Evolutionary conservation across 345 rosid species (phyloP).

Genomic region (Salix viminalis): DNA sequence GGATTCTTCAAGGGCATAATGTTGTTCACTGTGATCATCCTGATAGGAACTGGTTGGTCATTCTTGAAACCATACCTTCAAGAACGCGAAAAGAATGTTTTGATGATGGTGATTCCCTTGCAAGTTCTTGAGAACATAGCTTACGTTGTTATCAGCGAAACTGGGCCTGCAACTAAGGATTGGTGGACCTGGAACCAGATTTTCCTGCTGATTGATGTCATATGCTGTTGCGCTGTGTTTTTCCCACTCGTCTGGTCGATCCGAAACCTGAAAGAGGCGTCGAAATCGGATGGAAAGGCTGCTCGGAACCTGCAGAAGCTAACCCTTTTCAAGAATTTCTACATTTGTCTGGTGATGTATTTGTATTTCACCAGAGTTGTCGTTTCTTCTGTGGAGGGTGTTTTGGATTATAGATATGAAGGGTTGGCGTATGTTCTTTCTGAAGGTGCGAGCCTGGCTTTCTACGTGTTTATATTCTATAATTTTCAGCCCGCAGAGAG

Average conservation of each 20-base stretch:
- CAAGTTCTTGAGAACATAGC: slow-evolving; percentile 57
- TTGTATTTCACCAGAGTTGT: slow-evolving; percentile 48
- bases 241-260: slow-evolving; percentile 61
- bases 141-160: slow-evolving; percentile 37
- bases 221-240: slow-evolving; percentile 50
- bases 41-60: slow-evolving; percentile 62
- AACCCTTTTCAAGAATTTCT: slow-evolving; percentile 52
- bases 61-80: slow-evolving; percentile 52
- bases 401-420: slow-evolving; percentile 33
- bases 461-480: slow-evolving; percentile 40
- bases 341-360: slow-evolving; percentile 37
- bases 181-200: slow-evolving; percentile 49
- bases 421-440: slow-evolving; percentile 30
- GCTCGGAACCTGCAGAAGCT: slow-evolving; percentile 42
- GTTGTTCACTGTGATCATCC: slow-evolving; percentile 48
- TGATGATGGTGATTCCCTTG: slow-evolving; percentile 43
- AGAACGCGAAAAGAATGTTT: slow-evolving; percentile 48
- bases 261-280: slow-evolving; percentile 38
- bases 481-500: slow-evolving; percentile 46
- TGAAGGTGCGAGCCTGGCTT: slow-evolving; percentile 44
- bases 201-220: slow-evolving; percentile 41
- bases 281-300: slow-evolving; percentile 45
- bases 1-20: slow-evolving; percentile 55
- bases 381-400: slow-evolving; percentile 33
- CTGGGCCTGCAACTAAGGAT: slow-evolving; percentile 48